Evolutionary conservation across 2,329 filamentous ascomycete genomes (phyloP).

Genomic region (Arachnomyces sp.): DNA sequence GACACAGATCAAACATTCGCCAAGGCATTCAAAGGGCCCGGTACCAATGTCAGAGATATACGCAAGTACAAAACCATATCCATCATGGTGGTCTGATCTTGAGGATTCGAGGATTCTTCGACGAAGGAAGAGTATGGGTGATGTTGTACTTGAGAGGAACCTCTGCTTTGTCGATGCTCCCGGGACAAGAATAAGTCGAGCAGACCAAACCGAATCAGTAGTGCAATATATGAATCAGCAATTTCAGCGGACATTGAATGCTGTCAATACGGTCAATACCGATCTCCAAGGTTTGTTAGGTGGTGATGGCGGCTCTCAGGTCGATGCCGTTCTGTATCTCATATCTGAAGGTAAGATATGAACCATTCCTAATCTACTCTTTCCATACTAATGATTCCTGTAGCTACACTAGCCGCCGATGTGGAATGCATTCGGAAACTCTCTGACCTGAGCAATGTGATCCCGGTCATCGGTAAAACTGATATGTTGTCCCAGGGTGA

Average conservation of each 20-base stretch:
- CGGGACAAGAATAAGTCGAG: constrained; percentile 45
- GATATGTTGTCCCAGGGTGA: constrained; percentile 60
- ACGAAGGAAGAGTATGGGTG: constrained; percentile 63
- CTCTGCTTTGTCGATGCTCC: constrained; percentile 88
- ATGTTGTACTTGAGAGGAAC: constrained; percentile 79
- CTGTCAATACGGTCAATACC: constrained; percentile 57
- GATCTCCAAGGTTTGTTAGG: constrained; percentile 73
- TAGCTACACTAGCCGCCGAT: constrained; percentile 56
- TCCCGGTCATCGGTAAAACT: constrained; percentile 71
- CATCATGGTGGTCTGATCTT: constrained; percentile 79
- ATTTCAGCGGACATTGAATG: constrained; percentile 55
- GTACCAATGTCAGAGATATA: constrained; percentile 57
- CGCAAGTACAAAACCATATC: constrained; percentile 76
- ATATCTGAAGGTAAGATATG: constrained; percentile 57
- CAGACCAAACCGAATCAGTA: constrained; percentile 52
- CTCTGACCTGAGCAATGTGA: constrained; percentile 68
- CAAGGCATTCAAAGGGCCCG: constrained; percentile 7
- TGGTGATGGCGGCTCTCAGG: constrained; percentile 71
- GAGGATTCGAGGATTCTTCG: constrained; percentile 56
- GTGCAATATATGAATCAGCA: constrained; percentile 66
- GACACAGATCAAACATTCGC: constrained; percentile 13
- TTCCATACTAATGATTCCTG: constrained; percentile 8
- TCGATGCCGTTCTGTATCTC: constrained; percentile 81
- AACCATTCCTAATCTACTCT: constrained; percentile 9
- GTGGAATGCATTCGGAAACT: constrained; percentile 65